Evolutionary conservation across 1,284 basidiomycete genomes (phyloP).

Genomic region (Moesziomyces globuligerus): DNA sequence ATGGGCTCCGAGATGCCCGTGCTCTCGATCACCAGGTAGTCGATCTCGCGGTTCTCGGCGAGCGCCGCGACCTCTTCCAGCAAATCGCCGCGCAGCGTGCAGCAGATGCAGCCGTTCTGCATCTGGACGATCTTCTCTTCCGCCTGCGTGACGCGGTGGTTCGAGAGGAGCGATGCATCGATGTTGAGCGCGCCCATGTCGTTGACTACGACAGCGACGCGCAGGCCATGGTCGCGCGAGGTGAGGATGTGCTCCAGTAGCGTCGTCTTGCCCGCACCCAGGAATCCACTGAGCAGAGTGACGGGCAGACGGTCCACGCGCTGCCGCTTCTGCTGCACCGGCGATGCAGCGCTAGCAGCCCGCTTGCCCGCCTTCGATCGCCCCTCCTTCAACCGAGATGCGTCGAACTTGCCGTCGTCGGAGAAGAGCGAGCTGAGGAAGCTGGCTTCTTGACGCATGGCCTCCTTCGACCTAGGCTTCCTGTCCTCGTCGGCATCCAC

Average conservation of each 20-base stretch:
- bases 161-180: constrained; percentile 68
- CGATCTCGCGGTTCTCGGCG: constrained; percentile 67
- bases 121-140: constrained; percentile 70
- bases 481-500: constrained; percentile 55
- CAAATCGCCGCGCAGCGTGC: constrained; percentile 70
- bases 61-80: constrained; percentile 70
- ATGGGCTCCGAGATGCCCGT: constrained; percentile 70
- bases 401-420: constrained; percentile 24
- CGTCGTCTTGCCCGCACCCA: constrained; percentile 71
- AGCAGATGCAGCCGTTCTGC: constrained; percentile 71
- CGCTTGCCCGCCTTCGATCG: constrained; percentile 16
- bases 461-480: constrained; percentile 43
- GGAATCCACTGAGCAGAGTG: constrained; percentile 70
- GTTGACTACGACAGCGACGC: constrained; percentile 70
- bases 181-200: constrained; percentile 70
- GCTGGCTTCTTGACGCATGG: constrained; percentile 56
- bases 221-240: constrained; percentile 68
- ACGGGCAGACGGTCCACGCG: constrained; percentile 67
- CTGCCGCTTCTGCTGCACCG: constrained; percentile 16
- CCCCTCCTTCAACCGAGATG: constrained; percentile 3
- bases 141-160: constrained; percentile 68
- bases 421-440: constrained; percentile 44
- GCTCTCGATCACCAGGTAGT: constrained; percentile 70
- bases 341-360: constrained; percentile 2
- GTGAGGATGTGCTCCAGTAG: constrained; percentile 70